Conservation (phyloP, 1,284 basidiomycete species). For the Fomitopsis palustris region DNA sequence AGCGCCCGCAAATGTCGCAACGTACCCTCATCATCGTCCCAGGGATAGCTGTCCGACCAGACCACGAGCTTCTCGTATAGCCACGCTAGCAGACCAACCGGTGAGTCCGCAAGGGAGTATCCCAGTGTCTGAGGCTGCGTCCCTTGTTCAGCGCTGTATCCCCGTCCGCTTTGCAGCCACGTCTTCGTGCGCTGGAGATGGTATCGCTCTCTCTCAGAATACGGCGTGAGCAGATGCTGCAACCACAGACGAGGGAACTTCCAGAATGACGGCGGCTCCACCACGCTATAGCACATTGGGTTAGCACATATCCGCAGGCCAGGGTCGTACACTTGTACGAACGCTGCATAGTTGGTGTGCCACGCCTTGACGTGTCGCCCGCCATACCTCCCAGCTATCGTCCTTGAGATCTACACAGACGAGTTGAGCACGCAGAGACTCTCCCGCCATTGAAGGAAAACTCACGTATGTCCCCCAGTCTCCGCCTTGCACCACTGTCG, state of each 20-base stretch:
- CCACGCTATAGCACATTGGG: not conserved
- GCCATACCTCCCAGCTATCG: slow-evolving; percentile 27
- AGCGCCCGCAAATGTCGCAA: too few species aligned
- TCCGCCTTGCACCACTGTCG: slow-evolving; percentile 11
- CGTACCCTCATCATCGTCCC: slow-evolving; percentile 48
- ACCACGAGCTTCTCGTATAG: slow-evolving; percentile 54
- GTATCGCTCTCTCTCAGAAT: slow-evolving; percentile 25
- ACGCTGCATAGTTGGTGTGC: slow-evolving; percentile 19
- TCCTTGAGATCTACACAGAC: slow-evolving; percentile 33
- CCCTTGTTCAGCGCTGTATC: slow-evolving; percentile 39
- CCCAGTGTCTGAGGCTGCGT: slow-evolving; percentile 57
- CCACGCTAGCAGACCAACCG: slow-evolving; percentile 53
- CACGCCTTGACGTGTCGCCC: slow-evolving; percentile 29
- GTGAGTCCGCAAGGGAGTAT: slow-evolving; percentile 52
- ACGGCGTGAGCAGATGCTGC: slow-evolving; percentile 24
- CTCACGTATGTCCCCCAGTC: slow-evolving; percentile 7
- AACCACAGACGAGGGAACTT: slow-evolving; percentile 17
- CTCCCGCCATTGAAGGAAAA: too few species aligned
- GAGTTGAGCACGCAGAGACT: too few species aligned
- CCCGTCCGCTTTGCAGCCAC: slow-evolving; percentile 19
- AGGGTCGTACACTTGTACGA: not conserved
- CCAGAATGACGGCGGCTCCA: not conserved
- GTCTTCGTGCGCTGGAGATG: not conserved
- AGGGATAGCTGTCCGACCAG: slow-evolving; percentile 49
- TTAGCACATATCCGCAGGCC: not conserved